Evolutionary conservation across 2,329 filamentous ascomycete species (phyloP).

Genomic region (Arthrobotrys pseudoclavata): DNA sequence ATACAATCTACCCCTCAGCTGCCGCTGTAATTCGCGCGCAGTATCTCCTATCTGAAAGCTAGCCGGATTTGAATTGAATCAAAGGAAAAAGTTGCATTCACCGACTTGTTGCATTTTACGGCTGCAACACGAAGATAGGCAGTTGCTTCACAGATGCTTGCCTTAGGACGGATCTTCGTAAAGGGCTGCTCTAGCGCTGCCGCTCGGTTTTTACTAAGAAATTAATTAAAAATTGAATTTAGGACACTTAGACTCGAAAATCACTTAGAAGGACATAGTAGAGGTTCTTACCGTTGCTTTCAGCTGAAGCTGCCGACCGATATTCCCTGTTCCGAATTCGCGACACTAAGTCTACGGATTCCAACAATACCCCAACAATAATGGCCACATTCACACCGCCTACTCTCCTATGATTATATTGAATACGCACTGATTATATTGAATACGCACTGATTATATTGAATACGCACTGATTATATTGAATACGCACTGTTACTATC

Average conservation of each 20-base stretch:
- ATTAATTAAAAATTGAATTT: too few species aligned
- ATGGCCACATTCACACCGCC: too few species aligned
- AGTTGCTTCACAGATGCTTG: not conserved
- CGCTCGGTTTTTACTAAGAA: too few species aligned
- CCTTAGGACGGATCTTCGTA: too few species aligned
- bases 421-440: too few species aligned
- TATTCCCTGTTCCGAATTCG: constrained; percentile 1
- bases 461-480: too few species aligned
- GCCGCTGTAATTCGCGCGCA: not conserved
- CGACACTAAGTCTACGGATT: not conserved
- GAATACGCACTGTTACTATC: too few species aligned
- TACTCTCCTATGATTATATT: too few species aligned
- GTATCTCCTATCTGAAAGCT: not conserved
- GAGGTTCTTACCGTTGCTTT: not conserved
- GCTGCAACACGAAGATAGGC: not conserved
- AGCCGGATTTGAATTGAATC: not conserved
- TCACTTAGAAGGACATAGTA: not conserved
- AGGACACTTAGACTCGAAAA: too few species aligned
- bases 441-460: too few species aligned
- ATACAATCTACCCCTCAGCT: not conserved
- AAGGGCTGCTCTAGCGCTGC: too few species aligned
- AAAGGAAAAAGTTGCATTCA: not conserved
- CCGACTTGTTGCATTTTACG: constrained; percentile 1
- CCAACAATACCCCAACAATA: not conserved
- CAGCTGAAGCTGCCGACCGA: not conserved